Evolutionary conservation across 768 basidiomycete genomes (phyloP).

Genomic region (Mycena venus): DNA sequence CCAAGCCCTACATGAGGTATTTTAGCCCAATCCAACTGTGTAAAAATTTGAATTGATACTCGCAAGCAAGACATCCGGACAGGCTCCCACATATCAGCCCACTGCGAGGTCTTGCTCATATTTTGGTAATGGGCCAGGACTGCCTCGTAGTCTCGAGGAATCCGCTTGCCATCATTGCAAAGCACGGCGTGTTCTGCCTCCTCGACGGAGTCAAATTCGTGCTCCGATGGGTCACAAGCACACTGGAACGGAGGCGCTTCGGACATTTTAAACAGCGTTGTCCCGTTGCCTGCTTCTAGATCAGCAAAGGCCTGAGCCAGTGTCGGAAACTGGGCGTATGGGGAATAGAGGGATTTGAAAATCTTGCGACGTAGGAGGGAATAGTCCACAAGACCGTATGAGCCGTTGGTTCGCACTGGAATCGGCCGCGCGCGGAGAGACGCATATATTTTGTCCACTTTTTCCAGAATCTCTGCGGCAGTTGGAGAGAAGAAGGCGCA

Average conservation of each 20-base stretch:
- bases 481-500: constrained; percentile 57
- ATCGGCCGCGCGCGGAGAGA: constrained; percentile 48
- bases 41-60: neutral
- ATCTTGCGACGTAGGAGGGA: constrained; percentile 42
- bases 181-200: neutral
- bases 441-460: constrained; percentile 50
- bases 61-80: constrained; percentile 4
- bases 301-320: constrained; percentile 53
- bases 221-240: constrained; percentile 38
- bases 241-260: constrained; percentile 44
- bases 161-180: constrained; percentile 27
- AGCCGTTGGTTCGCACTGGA: constrained; percentile 43
- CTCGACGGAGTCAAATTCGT: neutral
- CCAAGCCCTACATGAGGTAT: too few relatives aligned
- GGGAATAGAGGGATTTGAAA: constrained; percentile 51
- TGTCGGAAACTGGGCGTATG: constrained; percentile 47
- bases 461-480: constrained; percentile 47
- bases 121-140: neutral
- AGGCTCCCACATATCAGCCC: constrained; percentile 1
- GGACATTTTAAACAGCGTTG: constrained; percentile 38
- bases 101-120: constrained; percentile 3
- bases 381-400: constrained; percentile 56
- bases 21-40: neutral
- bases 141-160: constrained; percentile 9
- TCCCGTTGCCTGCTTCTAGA: constrained; percentile 48